Evolutionary conservation across 2,329 filamentous ascomycete genomes (phyloP).

Genomic region (Phaeosphaeria sp.): DNA sequence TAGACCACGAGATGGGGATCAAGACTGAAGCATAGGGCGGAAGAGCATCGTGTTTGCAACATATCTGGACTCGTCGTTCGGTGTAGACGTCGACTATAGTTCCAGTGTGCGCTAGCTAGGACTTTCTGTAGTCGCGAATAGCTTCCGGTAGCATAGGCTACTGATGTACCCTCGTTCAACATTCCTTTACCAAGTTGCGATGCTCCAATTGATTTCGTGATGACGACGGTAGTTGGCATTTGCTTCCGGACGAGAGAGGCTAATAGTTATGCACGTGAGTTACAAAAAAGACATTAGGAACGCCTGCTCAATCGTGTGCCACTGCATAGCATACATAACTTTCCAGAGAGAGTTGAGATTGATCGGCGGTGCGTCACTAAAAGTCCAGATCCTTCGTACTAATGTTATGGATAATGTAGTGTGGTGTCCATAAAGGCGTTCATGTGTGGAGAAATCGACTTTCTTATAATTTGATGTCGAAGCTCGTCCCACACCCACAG

Average conservation of each 20-base stretch:
- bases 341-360: too few species aligned
- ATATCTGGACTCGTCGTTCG: background rate
- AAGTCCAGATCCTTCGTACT: too few species aligned
- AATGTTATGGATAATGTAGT: too few species aligned
- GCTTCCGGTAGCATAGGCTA: slow-evolving; percentile 5
- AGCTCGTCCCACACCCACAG: slow-evolving; percentile 96
- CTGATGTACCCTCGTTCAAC: slow-evolving; percentile 1
- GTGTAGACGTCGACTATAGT: background rate
- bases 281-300: too few species aligned
- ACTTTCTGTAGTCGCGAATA: background rate
- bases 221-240: background rate
- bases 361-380: too few species aligned
- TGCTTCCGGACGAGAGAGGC: too few species aligned
- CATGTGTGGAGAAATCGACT: background rate
- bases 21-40: background rate
- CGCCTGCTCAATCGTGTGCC: too few species aligned
- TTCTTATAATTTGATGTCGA: slow-evolving; percentile 76
- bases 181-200: background rate
- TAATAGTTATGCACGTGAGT: too few species aligned
- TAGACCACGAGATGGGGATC: background rate
- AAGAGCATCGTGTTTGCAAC: background rate
- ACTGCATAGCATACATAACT: too few species aligned
- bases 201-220: background rate
- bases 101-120: background rate
- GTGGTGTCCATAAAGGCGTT: background rate